A percentile compares a stretch with the other conserved stretches of the same genome.
Evolutionary conservation across 306 rosid species (phyloP).

Genomic region (Adenanthera pavonina): DNA sequence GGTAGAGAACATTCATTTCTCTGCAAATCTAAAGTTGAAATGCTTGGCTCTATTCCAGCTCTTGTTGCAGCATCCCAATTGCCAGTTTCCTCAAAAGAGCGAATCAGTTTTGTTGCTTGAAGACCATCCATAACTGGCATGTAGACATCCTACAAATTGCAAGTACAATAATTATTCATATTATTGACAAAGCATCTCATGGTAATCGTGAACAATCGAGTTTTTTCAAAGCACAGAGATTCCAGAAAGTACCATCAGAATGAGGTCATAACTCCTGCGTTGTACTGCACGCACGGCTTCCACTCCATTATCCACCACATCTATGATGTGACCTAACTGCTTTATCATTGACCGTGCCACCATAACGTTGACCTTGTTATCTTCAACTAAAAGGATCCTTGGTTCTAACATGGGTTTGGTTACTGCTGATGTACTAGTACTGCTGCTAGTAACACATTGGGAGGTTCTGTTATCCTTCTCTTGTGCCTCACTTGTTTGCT

Average conservation of each 20-base stretch:
- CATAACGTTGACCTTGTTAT: slow-evolving; percentile 82
- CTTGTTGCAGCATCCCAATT: slow-evolving; percentile 74
- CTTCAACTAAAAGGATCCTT: slow-evolving; percentile 84
- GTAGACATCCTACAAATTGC: slow-evolving; percentile 70
- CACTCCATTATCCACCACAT: slow-evolving; percentile 71
- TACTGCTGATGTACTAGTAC: slow-evolving; percentile 31
- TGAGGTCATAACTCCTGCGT: slow-evolving; percentile 52
- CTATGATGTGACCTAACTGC: slow-evolving; percentile 73
- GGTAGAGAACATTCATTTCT: slow-evolving; percentile 24
- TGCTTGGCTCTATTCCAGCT: slow-evolving; percentile 59
- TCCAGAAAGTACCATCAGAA: slow-evolving; percentile 68
- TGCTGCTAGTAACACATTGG: slow-evolving; percentile 32
- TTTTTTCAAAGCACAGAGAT: neutral
- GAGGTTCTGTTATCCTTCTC: slow-evolving; percentile 46
- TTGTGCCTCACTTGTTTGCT: slow-evolving; percentile 43
- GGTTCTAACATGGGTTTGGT: slow-evolving; percentile 50
- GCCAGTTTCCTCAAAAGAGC: slow-evolving; percentile 84
- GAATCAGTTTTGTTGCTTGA: slow-evolving; percentile 78
- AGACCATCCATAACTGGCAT: slow-evolving; percentile 93
- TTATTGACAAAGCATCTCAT: neutral
- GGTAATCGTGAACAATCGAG: neutral
- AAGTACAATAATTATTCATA: neutral
- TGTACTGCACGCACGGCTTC: slow-evolving; percentile 87
- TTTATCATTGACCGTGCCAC: slow-evolving; percentile 86
- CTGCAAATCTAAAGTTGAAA: slow-evolving; percentile 37